These are phyloP conservation scores for Borovskyia barvae DNA, from an alignment of 208 protist genomes.

Conservation along the genomic window DNA sequence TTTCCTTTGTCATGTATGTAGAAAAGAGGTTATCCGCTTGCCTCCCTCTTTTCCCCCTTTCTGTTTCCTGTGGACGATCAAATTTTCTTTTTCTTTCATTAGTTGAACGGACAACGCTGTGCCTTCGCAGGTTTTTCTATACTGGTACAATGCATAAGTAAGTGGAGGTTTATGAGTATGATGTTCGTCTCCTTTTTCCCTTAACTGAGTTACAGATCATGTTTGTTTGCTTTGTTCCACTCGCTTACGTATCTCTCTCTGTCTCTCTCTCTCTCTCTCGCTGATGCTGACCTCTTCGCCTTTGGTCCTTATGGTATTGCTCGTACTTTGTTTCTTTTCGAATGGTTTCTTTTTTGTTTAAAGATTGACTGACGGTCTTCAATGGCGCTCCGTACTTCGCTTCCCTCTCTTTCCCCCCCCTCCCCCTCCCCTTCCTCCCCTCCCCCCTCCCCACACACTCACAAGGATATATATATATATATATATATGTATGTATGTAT, in stretches of 20 bases:
- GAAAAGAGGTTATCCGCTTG: too few relatives aligned
- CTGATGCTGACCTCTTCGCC: background rate
- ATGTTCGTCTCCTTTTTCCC: background rate
- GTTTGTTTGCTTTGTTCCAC: slow-evolving; percentile 8
- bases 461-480: slow-evolving; percentile 1
- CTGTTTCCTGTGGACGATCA: background rate
- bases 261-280: background rate
- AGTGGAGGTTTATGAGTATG: slow-evolving; percentile 5
- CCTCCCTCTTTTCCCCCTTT: background rate
- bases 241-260: slow-evolving; percentile 16
- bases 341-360: background rate
- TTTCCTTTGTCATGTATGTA: too few relatives aligned
- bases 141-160: too few relatives aligned
- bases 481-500: background rate
- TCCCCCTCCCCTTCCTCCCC: background rate
- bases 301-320: slow-evolving; percentile 2
- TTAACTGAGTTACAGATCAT: background rate
- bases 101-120: background rate
- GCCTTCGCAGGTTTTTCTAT: too few relatives aligned
- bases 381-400: background rate
- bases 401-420: background rate
- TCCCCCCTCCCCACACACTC: background rate
- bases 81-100: slow-evolving; percentile 28
- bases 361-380: background rate
- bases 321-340: slow-evolving; percentile 1